Percentiles rank a stretch among this genome's conserved stretches.
phyloP scores from a whole-genome alignment of 1,284 basidiomycete genomes.

The Ustilago shanxiensis region DNA sequence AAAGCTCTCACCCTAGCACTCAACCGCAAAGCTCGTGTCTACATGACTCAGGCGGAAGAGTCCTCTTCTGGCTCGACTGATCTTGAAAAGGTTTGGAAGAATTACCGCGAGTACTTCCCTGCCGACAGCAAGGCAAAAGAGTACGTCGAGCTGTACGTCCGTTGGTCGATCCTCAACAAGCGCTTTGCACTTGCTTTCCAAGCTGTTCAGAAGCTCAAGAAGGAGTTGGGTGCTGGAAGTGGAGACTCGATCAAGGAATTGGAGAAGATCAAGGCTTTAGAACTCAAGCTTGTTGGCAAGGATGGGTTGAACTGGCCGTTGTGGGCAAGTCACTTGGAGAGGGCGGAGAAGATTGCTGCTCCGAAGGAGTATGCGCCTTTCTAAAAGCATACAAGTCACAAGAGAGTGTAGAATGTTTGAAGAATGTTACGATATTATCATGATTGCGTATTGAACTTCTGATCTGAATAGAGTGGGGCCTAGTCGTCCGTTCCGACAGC shows the following conservation, averaged over 20 bases:
- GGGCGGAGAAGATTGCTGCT: slow-evolving; percentile 23
- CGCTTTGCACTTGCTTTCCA: slow-evolving; percentile 63
- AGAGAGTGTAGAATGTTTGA: neutral
- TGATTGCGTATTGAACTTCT: neutral
- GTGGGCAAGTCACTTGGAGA: slow-evolving; percentile 46
- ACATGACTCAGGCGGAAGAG: slow-evolving; percentile 43
- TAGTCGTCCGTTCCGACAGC: slow-evolving; percentile 54
- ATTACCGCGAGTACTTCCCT: slow-evolving; percentile 55
- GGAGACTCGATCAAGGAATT: slow-evolving; percentile 55
- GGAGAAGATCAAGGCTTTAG: slow-evolving; percentile 51
- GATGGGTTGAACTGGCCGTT: slow-evolving; percentile 51
- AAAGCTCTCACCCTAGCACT: slow-evolving; percentile 65
- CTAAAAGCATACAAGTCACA: slow-evolving; percentile 5
- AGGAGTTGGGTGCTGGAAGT: slow-evolving; percentile 62
- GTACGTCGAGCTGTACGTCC: slow-evolving; percentile 57
- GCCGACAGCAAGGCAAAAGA: slow-evolving; percentile 57
- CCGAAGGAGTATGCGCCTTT: slow-evolving; percentile 44
- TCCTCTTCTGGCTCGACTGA: slow-evolving; percentile 6
- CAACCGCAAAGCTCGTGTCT: slow-evolving; percentile 59
- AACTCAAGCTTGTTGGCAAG: slow-evolving; percentile 46
- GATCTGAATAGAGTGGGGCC: neutral
- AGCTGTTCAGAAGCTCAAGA: slow-evolving; percentile 58
- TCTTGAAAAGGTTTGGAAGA: slow-evolving; percentile 47
- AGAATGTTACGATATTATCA: slow-evolving; percentile 1
- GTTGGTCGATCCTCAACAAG: slow-evolving; percentile 58